These are phyloP conservation scores for Corylus americana DNA, from an alignment of 306 rosid species.

Conservation along the genomic window DNA sequence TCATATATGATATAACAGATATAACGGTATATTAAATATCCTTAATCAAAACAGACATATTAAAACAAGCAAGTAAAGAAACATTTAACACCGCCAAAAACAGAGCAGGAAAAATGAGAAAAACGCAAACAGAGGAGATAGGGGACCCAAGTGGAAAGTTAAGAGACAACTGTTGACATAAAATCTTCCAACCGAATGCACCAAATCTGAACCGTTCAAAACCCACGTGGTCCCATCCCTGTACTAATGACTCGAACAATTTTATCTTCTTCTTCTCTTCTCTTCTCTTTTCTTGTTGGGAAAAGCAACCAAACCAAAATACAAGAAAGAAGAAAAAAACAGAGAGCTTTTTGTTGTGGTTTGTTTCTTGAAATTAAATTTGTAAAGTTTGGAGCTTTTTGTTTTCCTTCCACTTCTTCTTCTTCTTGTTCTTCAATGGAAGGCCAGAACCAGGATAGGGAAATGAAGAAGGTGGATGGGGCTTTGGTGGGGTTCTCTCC, in stretches of 20 bases:
- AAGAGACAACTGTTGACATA: constrained; percentile 40
- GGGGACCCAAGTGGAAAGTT: constrained; percentile 18
- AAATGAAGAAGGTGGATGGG: constrained; percentile 45
- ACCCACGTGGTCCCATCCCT: constrained; percentile 30
- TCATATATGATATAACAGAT: no score
- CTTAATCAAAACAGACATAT: not conserved
- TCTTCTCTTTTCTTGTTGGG: constrained; percentile 26
- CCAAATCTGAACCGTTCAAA: constrained; percentile 61
- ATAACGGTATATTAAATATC: no score
- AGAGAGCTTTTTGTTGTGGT: not conserved
- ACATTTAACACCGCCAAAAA: not conserved
- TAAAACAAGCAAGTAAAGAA: not conserved
- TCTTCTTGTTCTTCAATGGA: constrained; percentile 40
- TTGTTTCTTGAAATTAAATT: constrained; percentile 9
- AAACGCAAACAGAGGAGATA: not conserved
- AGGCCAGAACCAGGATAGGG: constrained; percentile 14
- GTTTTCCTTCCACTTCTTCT: not conserved
- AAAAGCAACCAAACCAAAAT: constrained; percentile 4
- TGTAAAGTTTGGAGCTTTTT: not conserved
- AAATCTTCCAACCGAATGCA: constrained; percentile 31
- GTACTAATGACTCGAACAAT: not conserved
- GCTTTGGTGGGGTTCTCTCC: constrained; percentile 72
- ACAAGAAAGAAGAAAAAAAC: not conserved
- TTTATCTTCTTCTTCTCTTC: constrained; percentile 22
- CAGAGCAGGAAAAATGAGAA: not conserved